Evolutionary conservation across 2,329 filamentous ascomycete species (phyloP), one percentile per base, ranked within the genome.

Genomic region (Apiospora saccharicola): DNA sequence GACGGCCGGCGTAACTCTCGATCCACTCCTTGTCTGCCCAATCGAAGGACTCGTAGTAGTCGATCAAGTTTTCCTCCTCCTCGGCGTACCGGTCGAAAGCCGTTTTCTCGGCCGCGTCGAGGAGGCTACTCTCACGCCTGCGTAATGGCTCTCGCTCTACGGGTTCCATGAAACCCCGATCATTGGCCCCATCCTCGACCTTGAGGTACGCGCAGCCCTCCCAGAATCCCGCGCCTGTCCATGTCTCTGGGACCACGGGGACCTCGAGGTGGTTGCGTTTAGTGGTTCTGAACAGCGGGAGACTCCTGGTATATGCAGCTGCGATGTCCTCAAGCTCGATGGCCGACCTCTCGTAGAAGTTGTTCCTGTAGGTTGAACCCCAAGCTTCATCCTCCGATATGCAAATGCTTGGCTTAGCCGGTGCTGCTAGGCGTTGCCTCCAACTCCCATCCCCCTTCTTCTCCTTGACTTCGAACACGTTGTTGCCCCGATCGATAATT

Each of bases 111-210:
- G 26, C 19, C 14, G 19, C 19, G 16, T 19, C 26, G 30, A 64
- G 57, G 8, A 34, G 8, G 12, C 10, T 30, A 1, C 13, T 41
- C 34, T 19, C 13, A 19, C 26, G 34, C 53, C 22, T n/a, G 19
- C 4, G 0, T 14, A 14, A 34, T 10, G 34, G 57, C 22, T 34
- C 41, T 22, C 34, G 57, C 34, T 64, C 57, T 34, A 64, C 41
- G 34, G 57, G 57, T 10, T 64, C 57, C 57, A 64, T 64, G 57
- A 64, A 64, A n/a, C 30, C 57, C 19, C 57, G 34, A 16, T 41
- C 57, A 12, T 64, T 64, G 57, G 57, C 30, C 19, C 57, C 57
- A 19, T 64, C 57, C 57, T 64, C 57, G 30, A 41, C 34, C 34
- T 41, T 64, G 57, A 64, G 57, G 7, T 64, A 41, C 19, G 19